Conservation (phyloP, 2,329 filamentous ascomycete species). For the Claviceps paspali region DNA sequence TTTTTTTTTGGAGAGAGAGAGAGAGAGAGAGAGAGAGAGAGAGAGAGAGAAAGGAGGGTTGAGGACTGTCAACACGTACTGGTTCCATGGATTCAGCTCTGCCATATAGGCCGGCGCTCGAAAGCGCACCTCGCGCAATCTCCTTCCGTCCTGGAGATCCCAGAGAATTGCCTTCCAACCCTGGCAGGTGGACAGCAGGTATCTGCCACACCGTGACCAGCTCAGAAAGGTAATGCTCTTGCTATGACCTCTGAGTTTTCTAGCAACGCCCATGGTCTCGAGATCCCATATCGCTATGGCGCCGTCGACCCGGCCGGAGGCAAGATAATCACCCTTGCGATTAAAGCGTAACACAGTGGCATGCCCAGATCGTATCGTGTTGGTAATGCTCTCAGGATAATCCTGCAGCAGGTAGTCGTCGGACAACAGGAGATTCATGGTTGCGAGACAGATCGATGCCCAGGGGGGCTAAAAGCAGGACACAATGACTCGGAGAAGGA, state of each 20-base stretch:
- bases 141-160: slow-evolving; percentile 60
- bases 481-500: not conserved
- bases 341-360: slow-evolving; percentile 70
- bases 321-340: slow-evolving; percentile 83
- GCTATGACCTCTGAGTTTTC: slow-evolving; percentile 85
- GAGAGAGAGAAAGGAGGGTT: too few relatives aligned
- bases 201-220: slow-evolving; percentile 86
- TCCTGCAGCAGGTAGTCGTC: slow-evolving; percentile 56
- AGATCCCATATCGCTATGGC: slow-evolving; percentile 93
- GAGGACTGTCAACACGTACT: slow-evolving; percentile 34
- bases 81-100: slow-evolving; percentile 81
- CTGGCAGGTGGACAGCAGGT: slow-evolving; percentile 81
- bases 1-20: too few relatives aligned
- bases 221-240: slow-evolving; percentile 87
- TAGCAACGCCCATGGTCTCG: slow-evolving; percentile 91
- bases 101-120: slow-evolving; percentile 90
- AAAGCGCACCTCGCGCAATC: slow-evolving; percentile 76
- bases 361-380: slow-evolving; percentile 62
- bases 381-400: slow-evolving; percentile 80
- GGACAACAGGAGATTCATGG: slow-evolving; percentile 45
- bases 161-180: slow-evolving; percentile 95
- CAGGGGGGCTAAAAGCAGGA: not conserved
- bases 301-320: slow-evolving; percentile 85
- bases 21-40: too few relatives aligned
- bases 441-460: slow-evolving; percentile 5